Evolutionary conservation across 768 basidiomycete genomes (phyloP).

Genomic region (Leccinum disarticulatum): DNA sequence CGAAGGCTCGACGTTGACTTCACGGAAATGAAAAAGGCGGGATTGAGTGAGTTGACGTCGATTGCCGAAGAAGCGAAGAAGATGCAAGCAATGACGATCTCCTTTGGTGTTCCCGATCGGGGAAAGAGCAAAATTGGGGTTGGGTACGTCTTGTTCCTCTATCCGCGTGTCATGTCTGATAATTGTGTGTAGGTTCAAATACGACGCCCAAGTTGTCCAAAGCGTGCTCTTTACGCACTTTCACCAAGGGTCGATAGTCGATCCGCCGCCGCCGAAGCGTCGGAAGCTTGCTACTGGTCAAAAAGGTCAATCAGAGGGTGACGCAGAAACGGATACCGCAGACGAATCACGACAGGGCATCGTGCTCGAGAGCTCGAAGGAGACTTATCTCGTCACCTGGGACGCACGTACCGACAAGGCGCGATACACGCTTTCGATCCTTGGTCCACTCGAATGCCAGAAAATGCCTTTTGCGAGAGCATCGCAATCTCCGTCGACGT

Average conservation of each 20-base stretch:
- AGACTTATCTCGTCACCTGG: slow-evolving; percentile 24
- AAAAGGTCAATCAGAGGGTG: slow-evolving; percentile 11
- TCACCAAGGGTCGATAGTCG: slow-evolving; percentile 13
- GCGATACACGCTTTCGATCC: slow-evolving; percentile 21
- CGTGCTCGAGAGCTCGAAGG: slow-evolving; percentile 26
- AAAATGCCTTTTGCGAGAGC: neutral
- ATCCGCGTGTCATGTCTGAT: neutral
- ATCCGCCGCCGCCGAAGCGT: slow-evolving; percentile 26
- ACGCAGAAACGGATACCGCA: slow-evolving; percentile 9
- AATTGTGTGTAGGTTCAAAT: slow-evolving; percentile 47
- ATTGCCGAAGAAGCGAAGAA: slow-evolving; percentile 40
- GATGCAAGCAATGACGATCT: slow-evolving; percentile 46
- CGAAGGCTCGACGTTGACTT: slow-evolving; percentile 27
- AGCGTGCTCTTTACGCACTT: slow-evolving; percentile 45
- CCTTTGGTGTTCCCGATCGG: slow-evolving; percentile 42
- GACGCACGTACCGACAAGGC: slow-evolving; percentile 6
- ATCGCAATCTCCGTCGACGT: neutral
- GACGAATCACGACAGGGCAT: slow-evolving; percentile 18
- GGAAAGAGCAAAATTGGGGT: slow-evolving; percentile 36
- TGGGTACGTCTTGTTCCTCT: slow-evolving; percentile 40
- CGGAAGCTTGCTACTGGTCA: slow-evolving; percentile 20
- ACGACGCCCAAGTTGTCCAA: slow-evolving; percentile 43
- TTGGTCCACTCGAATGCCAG: slow-evolving; percentile 3
- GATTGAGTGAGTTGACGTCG: slow-evolving; percentile 20
- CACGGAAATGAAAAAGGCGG: slow-evolving; percentile 20